Conservation (phyloP, 129 eudicot species). For the Solidago caesia region DNA sequence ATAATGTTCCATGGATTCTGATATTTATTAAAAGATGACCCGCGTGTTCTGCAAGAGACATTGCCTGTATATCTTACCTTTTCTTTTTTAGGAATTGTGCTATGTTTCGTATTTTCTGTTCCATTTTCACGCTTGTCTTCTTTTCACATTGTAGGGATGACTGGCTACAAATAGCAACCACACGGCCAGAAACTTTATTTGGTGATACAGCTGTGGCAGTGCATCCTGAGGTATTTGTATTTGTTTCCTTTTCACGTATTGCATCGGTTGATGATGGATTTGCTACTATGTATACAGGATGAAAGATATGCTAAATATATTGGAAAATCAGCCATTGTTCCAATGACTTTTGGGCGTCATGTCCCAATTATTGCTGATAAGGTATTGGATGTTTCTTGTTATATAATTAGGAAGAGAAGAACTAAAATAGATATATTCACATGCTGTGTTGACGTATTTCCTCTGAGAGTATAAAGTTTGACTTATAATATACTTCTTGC, state of each 20-base stretch:
- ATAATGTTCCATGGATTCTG: no score
- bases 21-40: no score
- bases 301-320: constrained; percentile 87
- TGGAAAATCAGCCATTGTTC: constrained; percentile 88
- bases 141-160: constrained; percentile 54
- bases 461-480: background rate
- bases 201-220: constrained; percentile 98
- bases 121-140: background rate
- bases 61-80: no score
- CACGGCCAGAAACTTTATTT: constrained; percentile 94
- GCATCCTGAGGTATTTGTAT: constrained; percentile 72
- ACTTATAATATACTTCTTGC: constrained; percentile 1
- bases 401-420: background rate
- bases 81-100: no score
- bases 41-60: no score
- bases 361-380: constrained; percentile 89
- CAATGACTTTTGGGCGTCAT: constrained; percentile 92
- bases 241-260: constrained; percentile 14
- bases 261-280: constrained; percentile 8
- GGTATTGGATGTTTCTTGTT: constrained; percentile 36
- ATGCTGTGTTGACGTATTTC: background rate
- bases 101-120: background rate
- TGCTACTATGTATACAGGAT: constrained; percentile 48
- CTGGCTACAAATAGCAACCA: constrained; percentile 88
- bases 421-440: background rate